Conservation (phyloP, 1,139 yeast species). For the Debaryomycetaceae sp. region DNA sequence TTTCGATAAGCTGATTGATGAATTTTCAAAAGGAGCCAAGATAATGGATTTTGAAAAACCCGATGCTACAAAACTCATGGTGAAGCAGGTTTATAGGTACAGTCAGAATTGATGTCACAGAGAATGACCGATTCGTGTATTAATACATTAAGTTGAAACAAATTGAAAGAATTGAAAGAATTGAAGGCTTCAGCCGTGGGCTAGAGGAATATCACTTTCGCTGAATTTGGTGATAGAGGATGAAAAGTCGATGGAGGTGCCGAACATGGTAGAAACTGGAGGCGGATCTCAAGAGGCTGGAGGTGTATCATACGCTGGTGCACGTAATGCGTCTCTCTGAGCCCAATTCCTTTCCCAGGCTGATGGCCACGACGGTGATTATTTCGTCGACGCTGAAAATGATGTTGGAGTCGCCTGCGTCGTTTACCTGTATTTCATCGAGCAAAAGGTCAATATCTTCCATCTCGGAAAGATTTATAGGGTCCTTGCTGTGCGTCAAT, state of each 20-base stretch:
- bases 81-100: no score
- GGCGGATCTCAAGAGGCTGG: not conserved
- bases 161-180: no score
- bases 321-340: not conserved
- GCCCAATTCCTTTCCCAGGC: not conserved
- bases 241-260: no score
- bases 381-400: conserved; percentile 21
- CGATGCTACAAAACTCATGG: no score
- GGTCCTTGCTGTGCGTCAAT: not conserved
- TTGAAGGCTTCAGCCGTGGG: no score
- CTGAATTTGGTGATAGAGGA: no score
- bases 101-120: no score
- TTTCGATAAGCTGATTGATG: not conserved
- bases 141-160: no score
- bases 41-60: no score
- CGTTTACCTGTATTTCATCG: conserved; percentile 17
- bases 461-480: conserved; percentile 12
- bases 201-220: no score
- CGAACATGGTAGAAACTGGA: no score
- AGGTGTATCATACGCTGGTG: not conserved
- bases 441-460: conserved; percentile 16
- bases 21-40: not conserved
- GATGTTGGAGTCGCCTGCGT: conserved; percentile 11
- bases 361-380: conserved; percentile 17
- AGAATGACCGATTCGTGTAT: no score